phyloP scores from a whole-genome alignment of 805 yeast genomes.

The Spathaspora arborariae region DNA sequence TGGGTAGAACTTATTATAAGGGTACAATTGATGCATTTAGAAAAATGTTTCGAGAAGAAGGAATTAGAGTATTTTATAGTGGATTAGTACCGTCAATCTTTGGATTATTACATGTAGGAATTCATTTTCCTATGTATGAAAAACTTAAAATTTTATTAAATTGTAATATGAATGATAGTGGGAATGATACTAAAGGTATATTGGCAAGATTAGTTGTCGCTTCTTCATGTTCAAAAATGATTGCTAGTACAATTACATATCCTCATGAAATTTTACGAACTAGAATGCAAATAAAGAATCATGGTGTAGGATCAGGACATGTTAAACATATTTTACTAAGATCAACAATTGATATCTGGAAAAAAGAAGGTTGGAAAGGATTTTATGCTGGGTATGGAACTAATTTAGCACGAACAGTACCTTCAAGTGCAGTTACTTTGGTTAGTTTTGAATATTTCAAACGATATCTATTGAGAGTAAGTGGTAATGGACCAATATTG shows the following conservation, averaged over 20 bases:
- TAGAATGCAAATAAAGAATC: conserved; percentile 65
- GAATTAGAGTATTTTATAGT: conserved; percentile 74
- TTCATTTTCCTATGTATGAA: conserved; percentile 94
- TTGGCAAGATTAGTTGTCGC: conserved; percentile 46
- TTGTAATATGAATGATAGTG: conserved; percentile 13
- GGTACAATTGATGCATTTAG: conserved; percentile 83
- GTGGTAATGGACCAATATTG: conserved; percentile 16
- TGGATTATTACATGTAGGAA: conserved; percentile 90
- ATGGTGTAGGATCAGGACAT: not conserved
- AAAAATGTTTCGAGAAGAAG: conserved; percentile 78
- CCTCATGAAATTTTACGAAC: conserved; percentile 96
- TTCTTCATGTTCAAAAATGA: conserved; percentile 78
- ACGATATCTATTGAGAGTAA: conserved; percentile 42
- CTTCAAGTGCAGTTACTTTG: conserved; percentile 92
- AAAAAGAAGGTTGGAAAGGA: conserved; percentile 72
- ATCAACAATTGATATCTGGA: conserved; percentile 41
- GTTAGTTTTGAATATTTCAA: conserved; percentile 85
- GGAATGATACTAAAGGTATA: conserved; percentile 8
- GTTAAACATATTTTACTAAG: conserved; percentile 19
- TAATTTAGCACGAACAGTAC: conserved; percentile 85
- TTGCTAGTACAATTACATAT: conserved; percentile 84
- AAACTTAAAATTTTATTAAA: conserved; percentile 57
- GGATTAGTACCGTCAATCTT: conserved; percentile 88
- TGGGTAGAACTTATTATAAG: conserved; percentile 45
- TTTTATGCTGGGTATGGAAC: conserved; percentile 88